Evolutionary conservation across 306 rosid genomes (phyloP).

Genomic region (Bauhinia variegata): DNA sequence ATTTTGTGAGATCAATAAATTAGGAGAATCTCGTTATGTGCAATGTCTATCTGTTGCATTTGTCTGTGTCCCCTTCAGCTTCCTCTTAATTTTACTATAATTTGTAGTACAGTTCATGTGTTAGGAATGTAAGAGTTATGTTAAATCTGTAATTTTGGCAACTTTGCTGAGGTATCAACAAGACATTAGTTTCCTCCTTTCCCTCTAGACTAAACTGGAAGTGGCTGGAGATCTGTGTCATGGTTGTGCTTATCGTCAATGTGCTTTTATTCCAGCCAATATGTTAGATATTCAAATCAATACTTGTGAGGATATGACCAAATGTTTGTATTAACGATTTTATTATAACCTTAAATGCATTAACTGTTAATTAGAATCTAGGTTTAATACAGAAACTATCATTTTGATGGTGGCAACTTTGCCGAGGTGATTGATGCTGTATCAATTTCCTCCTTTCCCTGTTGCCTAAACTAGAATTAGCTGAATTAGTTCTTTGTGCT

Average conservation of each 20-base stretch:
- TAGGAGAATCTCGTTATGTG: too few relatives aligned
- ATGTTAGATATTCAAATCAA: background rate
- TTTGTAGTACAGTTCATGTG: too few relatives aligned
- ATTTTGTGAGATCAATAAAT: background rate
- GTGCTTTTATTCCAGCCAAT: constrained; percentile 26
- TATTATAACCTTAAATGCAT: too few relatives aligned
- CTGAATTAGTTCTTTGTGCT: constrained; percentile 29
- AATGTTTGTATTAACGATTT: too few relatives aligned
- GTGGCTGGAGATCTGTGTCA: constrained; percentile 23
- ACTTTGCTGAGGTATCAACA: constrained; percentile 64
- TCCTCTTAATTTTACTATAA: too few relatives aligned
- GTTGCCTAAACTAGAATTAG: constrained; percentile 54
- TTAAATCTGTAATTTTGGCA: constrained; percentile 31
- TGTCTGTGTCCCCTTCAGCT: too few relatives aligned
- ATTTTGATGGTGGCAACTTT: constrained; percentile 55
- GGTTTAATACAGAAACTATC: background rate
- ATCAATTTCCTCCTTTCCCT: constrained; percentile 69
- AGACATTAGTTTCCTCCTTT: constrained; percentile 55
- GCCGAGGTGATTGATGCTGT: constrained; percentile 48
- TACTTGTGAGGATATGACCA: background rate
- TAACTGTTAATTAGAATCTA: too few relatives aligned
- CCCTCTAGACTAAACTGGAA: constrained; percentile 65
- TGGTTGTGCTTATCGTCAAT: constrained; percentile 20
- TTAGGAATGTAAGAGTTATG: background rate
- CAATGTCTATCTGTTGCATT: too few relatives aligned